These are phyloP conservation scores for Serpula lacrymans DNA, from an alignment of 768 basidiomycete genomes.

Conservation along the genomic window DNA sequence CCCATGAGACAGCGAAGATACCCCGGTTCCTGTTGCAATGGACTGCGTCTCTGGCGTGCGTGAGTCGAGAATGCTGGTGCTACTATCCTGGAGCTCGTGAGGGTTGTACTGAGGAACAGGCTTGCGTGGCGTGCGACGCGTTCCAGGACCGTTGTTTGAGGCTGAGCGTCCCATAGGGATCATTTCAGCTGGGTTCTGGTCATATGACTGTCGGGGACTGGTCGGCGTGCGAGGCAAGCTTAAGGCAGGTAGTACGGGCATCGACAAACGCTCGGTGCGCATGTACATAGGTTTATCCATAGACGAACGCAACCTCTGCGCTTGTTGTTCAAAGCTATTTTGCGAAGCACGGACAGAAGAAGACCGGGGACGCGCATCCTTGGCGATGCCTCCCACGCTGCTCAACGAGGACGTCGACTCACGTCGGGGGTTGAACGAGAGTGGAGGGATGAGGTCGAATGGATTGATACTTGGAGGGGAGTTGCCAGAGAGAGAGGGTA, in stretches of 20 bases:
- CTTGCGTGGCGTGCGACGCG: slow-evolving; percentile 43
- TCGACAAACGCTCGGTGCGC: slow-evolving; percentile 26
- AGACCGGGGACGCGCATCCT: slow-evolving; percentile 9
- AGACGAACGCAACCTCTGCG: slow-evolving; percentile 27
- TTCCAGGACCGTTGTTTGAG: slow-evolving; percentile 21
- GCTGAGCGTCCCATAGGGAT: slow-evolving; percentile 24
- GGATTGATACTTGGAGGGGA: slow-evolving; percentile 13
- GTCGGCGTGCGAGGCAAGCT: slow-evolving; percentile 12
- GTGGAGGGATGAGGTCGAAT: slow-evolving; percentile 17
- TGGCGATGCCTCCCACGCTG: slow-evolving; percentile 1
- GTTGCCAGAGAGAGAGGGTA: slow-evolving; percentile 11
- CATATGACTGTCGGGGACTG: slow-evolving; percentile 14
- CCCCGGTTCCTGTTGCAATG: slow-evolving; percentile 16
- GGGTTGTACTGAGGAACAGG: slow-evolving; percentile 54
- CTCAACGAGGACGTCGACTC: slow-evolving; percentile 17
- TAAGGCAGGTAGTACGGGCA: slow-evolving; percentile 20
- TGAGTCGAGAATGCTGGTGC: slow-evolving; percentile 1
- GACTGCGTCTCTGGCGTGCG: slow-evolving; percentile 16
- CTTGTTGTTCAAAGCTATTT: slow-evolving; percentile 24
- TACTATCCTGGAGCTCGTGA: slow-evolving; percentile 20
- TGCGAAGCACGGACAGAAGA: slow-evolving; percentile 10
- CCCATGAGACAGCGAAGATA: slow-evolving; percentile 26
- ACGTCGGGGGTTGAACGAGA: slow-evolving; percentile 13
- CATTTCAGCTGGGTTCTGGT: slow-evolving; percentile 29
- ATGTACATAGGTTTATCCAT: slow-evolving; percentile 24